A percentile compares a stretch with the other conserved stretches of the same genome.
phyloP scores from a whole-genome alignment of 1,284 basidiomycete genomes.

The Caloboletus firmus region DNA sequence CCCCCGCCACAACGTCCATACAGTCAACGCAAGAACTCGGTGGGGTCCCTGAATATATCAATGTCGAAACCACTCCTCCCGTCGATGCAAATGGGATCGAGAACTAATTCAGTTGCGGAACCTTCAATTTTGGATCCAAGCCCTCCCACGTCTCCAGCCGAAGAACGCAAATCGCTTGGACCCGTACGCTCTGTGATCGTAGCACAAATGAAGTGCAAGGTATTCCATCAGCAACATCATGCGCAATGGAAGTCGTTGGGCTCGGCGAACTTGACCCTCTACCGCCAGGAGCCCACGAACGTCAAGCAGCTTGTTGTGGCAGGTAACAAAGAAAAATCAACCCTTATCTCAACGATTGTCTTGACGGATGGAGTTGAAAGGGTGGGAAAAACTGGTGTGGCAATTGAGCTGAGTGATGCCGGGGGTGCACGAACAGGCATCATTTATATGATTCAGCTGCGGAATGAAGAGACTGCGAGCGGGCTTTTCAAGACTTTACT shows the following conservation, averaged over 20 bases:
- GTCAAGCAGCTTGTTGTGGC: slow-evolving; percentile 96
- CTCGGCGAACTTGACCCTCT: slow-evolving; percentile 84
- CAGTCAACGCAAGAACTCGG: slow-evolving; percentile 22
- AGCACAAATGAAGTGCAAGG: slow-evolving; percentile 98
- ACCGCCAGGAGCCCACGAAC: slow-evolving; percentile 79
- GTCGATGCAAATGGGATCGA: slow-evolving; percentile 55
- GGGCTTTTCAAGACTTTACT: slow-evolving; percentile 88
- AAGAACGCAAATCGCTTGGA: slow-evolving; percentile 55
- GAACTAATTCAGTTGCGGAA: slow-evolving; percentile 49
- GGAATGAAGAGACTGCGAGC: slow-evolving; percentile 84
- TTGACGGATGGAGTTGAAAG: slow-evolving; percentile 95
- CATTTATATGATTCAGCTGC: slow-evolving; percentile 95
- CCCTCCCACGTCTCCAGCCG: slow-evolving; percentile 74
- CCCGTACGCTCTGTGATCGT: slow-evolving; percentile 75
- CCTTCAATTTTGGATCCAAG: slow-evolving; percentile 66
- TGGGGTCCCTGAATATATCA: slow-evolving; percentile 39
- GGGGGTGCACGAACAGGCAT: slow-evolving; percentile 90
- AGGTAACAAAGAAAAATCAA: slow-evolving; percentile 73
- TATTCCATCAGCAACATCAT: slow-evolving; percentile 94
- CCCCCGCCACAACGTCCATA: slow-evolving; percentile 36
- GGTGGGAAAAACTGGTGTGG: slow-evolving; percentile 96
- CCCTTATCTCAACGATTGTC: slow-evolving; percentile 94
- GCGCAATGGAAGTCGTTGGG: slow-evolving; percentile 97
- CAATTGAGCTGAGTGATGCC: slow-evolving; percentile 88
- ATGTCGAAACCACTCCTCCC: slow-evolving; percentile 60